Base-by-base conservation (phyloP, 371 early-diverging fungal genomes). In the Fennellomyces sp. region DNA sequence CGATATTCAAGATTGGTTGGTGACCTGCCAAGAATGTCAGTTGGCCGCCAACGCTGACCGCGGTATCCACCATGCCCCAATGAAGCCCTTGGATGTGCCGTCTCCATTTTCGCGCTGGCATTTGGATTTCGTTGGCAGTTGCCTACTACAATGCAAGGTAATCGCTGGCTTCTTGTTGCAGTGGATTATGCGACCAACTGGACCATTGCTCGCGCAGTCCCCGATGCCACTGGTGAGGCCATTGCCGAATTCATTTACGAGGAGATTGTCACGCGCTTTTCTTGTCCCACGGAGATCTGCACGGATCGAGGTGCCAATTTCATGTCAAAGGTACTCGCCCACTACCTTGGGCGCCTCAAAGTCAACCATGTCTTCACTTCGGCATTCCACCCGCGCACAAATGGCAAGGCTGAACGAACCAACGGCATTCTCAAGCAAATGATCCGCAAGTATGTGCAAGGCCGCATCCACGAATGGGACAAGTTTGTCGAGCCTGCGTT, bases 131-230 rank as follows among this genome's bases (percentile, higher is more conserved):
- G 36, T 68, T 21, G 72, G 67, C 27, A 71, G 39, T 41, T 64
- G 0, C 65, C 65, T 4, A 47, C 35, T 4, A 67, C 72, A 1
- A 10, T 28, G 3, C 47, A 47, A 5, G 66, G 68, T 1, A 68
- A 65, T 27, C 47, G 35, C 0, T 72, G 68, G 72, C 17, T 68
- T 2, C 26, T 72, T 0, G 63, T 57, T 1, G 80, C 80, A 0
- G 75, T 81, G 5, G 80, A 83, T 31, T 69, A 69, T 42, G 38
- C 63, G 2, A 78, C 79, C 0, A 75, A 64, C 29, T 78, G 81
- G 81, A 60, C 70, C 0, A 62, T 75, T 19, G 74, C 78, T 4
- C 58, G 57, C 7, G 70, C 78, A 1, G 58, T 78, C 5, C 73
- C 72, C 21, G 63, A 56, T 6, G 73, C 76, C 3, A 58, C 64